phyloP scores from a whole-genome alignment of 176 grass and related monocot species.

The Juncus inflexus region DNA sequence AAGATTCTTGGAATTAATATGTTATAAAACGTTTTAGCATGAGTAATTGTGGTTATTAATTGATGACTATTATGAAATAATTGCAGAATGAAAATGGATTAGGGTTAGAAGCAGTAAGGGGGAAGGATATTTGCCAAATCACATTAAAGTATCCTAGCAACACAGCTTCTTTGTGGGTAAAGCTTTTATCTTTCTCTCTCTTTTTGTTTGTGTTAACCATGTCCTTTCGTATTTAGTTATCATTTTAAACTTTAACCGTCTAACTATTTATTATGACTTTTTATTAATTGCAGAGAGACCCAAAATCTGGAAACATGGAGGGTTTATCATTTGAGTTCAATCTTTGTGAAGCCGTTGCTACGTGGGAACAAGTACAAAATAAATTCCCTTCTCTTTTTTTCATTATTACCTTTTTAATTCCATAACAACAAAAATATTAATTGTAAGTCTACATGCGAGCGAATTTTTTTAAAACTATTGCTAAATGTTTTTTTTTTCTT shows the following conservation, averaged over 20 bases:
- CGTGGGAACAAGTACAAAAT: conserved; percentile 75
- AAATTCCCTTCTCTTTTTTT: conserved; percentile 17
- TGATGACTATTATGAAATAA: background rate
- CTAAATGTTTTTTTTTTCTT: conserved; percentile 1
- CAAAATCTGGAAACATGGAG: conserved; percentile 67
- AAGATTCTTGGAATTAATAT: background rate
- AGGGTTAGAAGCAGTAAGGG: conserved; percentile 47
- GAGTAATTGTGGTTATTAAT: background rate
- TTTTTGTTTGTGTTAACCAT: background rate
- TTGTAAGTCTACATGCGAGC: background rate
- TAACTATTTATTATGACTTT: background rate
- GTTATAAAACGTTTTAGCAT: background rate
- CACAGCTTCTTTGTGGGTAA: conserved; percentile 82
- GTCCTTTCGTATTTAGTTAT: background rate
- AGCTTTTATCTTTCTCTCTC: background rate
- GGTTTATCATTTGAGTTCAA: conserved; percentile 88
- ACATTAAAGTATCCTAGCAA: conserved; percentile 64
- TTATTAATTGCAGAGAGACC: conserved; percentile 55
- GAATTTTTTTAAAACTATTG: background rate
- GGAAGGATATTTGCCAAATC: conserved; percentile 63
- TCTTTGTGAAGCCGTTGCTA: conserved; percentile 79
- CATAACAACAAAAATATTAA: background rate
- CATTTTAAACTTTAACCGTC: background rate
- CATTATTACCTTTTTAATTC: background rate
- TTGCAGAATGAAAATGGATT: conserved; percentile 78